Evolutionary conservation across 768 basidiomycete genomes (phyloP), one percentile per base, ranked within the genome.

Genomic region (Boletus rufocinnamomeus): DNA sequence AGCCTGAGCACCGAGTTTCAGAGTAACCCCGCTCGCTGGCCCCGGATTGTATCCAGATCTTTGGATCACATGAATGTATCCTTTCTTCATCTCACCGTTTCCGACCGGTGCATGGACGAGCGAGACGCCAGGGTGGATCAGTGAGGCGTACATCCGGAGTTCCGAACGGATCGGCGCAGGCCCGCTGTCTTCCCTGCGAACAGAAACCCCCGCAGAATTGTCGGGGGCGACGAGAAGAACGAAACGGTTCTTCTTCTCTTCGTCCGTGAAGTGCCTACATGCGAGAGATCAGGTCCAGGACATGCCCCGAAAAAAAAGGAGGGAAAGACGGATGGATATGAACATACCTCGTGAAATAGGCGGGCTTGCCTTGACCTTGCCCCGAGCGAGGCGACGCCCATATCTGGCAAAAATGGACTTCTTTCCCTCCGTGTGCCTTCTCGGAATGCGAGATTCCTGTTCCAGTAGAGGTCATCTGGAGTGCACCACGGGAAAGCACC

Each of bases 401-500:
- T 56, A 90, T 89, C 63, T 90, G 88, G 8, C 88, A 75, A 73
- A 89, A 86, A 71, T 89, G 80, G 6, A 77, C 78, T 44, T 75
- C 73, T 59, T 76, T 57, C 23, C 72, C 56, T 21, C 84, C 82
- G 66, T 88, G 69, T 21, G 76, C 80, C 66, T 81, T 82, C 63
- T 89, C 87, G 32, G 87, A 88, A 72, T 98, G 95, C 0, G 85
- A 80, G 66, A 98, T 96, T 4, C 96, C 96, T 0, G 89, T 95
- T 11, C 95, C 95, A 0, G 95, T 86, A 2, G 89, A 93, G 2
- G 95, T 95, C 76, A 97, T 84, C 72, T 98, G 95, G 34, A 98
- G 65, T 65, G 93, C 89, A 1, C 96, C 96, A 17, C 93, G 85
- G 70, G 87, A 86, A 69, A 98, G 83, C 57, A 95, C 80, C 72